Base-by-base conservation (phyloP, 164 flowering plant genomes). In the Vitis riparia region DNA sequence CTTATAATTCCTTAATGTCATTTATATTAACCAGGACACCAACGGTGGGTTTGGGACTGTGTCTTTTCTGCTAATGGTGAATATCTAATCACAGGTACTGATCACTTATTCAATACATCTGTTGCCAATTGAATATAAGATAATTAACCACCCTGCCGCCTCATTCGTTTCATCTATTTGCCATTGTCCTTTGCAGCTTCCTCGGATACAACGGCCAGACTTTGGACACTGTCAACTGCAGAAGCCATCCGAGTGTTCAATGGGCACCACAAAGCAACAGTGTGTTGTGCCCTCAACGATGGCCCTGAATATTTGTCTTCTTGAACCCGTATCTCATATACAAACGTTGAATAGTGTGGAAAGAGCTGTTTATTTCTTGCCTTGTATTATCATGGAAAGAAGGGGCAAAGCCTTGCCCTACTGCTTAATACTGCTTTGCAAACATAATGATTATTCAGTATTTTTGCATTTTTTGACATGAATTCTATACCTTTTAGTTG, bases 31-130 rank as follows among this genome's bases (percentile, higher is more conserved):
- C 47, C 82, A 93, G 99, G 97, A 58, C 98, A 95, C 82, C 86
- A 88, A 48, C 92, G 97, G 13, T 93, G 99, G 99, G 99, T 95
- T 9, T 91, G 99, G 99, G 99, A 95, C 79, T 91, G 95, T 72
- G 97, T 89, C 11, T 93, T 91, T 78, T 93, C 97, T 32, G 99
- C 91, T 0, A 97, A 95, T 68, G 99, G 99, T 73, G 99, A 94
- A 13, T 93, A 86, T 80, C 86, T 95, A 27, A 83, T 93, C 51
- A 95, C 98, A 85, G 99, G 99, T 91, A 84, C 19, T 37, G 58
- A 37, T 37, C 44, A 37, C 7, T 37, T 37, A 37, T 37, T 5
- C 44, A 37, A 37, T 5, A 37, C 5, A 37, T 37, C 7, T 37
- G 44, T 37, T 37, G 44, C 6, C 7, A 37, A 37, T 37, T 37